A percentile compares a stretch with the other conserved stretches of the same genome.
Conservation (phyloP, 768 basidiomycete genomes). For the Lactarius sanguifluus region DNA sequence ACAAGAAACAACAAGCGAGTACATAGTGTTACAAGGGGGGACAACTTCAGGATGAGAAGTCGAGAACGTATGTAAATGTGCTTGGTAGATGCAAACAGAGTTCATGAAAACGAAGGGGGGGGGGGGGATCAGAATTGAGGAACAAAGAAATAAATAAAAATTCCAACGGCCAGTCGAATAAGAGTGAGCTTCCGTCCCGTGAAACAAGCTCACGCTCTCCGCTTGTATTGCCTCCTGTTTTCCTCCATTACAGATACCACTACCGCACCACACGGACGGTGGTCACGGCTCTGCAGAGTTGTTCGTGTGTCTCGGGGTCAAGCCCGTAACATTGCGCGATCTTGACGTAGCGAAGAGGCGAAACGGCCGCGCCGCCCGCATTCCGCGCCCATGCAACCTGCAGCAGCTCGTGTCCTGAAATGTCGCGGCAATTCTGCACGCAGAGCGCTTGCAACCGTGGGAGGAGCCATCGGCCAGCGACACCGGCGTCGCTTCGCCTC, state of each 20-base stretch:
- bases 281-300: constrained; percentile 31
- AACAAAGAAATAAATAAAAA: neutral
- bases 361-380: constrained; percentile 28
- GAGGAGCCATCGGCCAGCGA: constrained; percentile 32
- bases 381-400: constrained; percentile 32
- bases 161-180: neutral
- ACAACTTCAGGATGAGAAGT: constrained; percentile 6
- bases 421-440: constrained; percentile 34
- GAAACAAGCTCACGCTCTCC: neutral
- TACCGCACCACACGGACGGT: constrained; percentile 31
- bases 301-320: constrained; percentile 32
- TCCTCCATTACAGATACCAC: constrained; percentile 10
- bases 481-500: constrained; percentile 10
- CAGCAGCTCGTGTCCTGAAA: constrained; percentile 36
- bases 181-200: neutral
- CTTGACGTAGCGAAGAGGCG: constrained; percentile 32
- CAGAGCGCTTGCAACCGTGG: constrained; percentile 35
- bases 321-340: constrained; percentile 34
- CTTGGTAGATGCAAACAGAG: constrained; percentile 16
- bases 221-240: constrained; percentile 3
- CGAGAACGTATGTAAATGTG: constrained; percentile 18
- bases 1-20: constrained; percentile 15
- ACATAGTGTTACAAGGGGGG: constrained; percentile 21
- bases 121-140: neutral
- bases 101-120: constrained; percentile 3